phyloP scores from a whole-genome alignment of 176 grass and related monocot genomes.

The Musa schizocarpa region DNA sequence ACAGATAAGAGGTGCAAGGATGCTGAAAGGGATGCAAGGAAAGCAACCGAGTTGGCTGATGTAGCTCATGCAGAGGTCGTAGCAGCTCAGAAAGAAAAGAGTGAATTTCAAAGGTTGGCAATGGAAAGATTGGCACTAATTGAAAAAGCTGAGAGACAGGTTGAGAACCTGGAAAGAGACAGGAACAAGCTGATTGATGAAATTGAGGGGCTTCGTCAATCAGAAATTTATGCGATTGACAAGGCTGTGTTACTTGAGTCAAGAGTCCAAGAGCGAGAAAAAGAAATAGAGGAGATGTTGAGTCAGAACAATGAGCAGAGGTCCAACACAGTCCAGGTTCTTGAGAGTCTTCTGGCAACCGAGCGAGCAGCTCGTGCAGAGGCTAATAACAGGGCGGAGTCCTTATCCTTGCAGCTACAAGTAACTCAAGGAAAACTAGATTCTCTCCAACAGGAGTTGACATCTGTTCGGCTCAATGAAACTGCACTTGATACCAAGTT shows the following conservation, averaged over 20 bases:
- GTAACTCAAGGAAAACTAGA: constrained; percentile 87
- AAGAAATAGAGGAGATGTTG: constrained; percentile 85
- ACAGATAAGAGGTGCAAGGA: constrained; percentile 75
- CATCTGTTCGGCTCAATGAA: constrained; percentile 69
- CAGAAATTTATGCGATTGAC: constrained; percentile 58
- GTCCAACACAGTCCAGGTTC: constrained; percentile 86
- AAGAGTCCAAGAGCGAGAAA: constrained; percentile 79
- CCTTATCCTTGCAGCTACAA: constrained; percentile 79
- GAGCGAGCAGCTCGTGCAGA: constrained; percentile 67
- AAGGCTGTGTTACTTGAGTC: constrained; percentile 64
- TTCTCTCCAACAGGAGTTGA: constrained; percentile 86
- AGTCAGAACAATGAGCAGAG: constrained; percentile 75
- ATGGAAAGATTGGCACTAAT: constrained; percentile 75
- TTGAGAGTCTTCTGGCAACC: constrained; percentile 59
- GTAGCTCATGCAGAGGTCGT: constrained; percentile 51
- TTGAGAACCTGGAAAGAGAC: constrained; percentile 74
- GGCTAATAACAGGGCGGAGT: constrained; percentile 76
- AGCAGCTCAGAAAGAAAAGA: constrained; percentile 74
- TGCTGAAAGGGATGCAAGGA: constrained; percentile 77
- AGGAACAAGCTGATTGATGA: constrained; percentile 56
- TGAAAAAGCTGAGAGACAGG: constrained; percentile 70
- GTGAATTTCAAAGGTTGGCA: constrained; percentile 62
- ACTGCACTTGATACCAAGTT: constrained; percentile 76
- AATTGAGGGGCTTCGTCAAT: constrained; percentile 55
- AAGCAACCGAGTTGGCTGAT: constrained; percentile 78